These are phyloP conservation scores for Xerocomellus chrysenteron DNA, from an alignment of 768 basidiomycete species.

Conservation along the genomic window DNA sequence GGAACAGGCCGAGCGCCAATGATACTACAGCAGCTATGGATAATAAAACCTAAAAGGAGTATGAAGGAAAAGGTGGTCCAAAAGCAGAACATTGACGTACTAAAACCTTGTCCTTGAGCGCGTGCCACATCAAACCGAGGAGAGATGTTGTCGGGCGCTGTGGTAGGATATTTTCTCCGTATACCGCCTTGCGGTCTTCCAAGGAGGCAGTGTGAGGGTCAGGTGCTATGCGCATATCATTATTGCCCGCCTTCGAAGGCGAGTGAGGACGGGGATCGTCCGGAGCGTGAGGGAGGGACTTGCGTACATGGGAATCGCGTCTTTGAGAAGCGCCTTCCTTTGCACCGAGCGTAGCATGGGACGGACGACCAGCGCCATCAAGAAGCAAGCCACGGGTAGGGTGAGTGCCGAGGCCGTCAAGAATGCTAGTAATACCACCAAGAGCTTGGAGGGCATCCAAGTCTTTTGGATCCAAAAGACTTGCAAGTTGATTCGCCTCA, in stretches of 20 bases:
- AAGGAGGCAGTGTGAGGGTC: conserved; percentile 41
- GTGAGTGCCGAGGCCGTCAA: conserved; percentile 75
- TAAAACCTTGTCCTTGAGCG: conserved; percentile 88
- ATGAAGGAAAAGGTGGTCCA: conserved; percentile 2
- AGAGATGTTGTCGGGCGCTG: conserved; percentile 66
- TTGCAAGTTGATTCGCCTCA: conserved; percentile 74
- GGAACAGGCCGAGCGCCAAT: conserved; percentile 90
- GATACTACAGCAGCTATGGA: conserved; percentile 92
- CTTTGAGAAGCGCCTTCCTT: conserved; percentile 34
- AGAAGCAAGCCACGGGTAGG: conserved; percentile 42
- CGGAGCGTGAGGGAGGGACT: not conserved
- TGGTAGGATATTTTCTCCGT: conserved; percentile 76
- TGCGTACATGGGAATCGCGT: conserved; percentile 23
- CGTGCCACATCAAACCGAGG: conserved; percentile 78
- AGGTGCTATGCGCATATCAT: not conserved
- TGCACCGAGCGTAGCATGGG: conserved; percentile 25
- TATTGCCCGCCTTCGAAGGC: not conserved
- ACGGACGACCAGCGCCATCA: conserved; percentile 1
- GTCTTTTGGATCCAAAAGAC: conserved; percentile 87
- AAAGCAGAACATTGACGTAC: conserved; percentile 41
- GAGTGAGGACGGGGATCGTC: not conserved
- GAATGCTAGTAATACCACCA: conserved; percentile 67
- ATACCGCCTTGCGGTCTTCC: conserved; percentile 63
- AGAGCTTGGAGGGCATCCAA: conserved; percentile 61
- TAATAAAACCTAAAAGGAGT: conserved; percentile 64